These are phyloP conservation scores for Auricularia sp. DNA, from an alignment of 768 basidiomycete species.

Conservation along the genomic window DNA sequence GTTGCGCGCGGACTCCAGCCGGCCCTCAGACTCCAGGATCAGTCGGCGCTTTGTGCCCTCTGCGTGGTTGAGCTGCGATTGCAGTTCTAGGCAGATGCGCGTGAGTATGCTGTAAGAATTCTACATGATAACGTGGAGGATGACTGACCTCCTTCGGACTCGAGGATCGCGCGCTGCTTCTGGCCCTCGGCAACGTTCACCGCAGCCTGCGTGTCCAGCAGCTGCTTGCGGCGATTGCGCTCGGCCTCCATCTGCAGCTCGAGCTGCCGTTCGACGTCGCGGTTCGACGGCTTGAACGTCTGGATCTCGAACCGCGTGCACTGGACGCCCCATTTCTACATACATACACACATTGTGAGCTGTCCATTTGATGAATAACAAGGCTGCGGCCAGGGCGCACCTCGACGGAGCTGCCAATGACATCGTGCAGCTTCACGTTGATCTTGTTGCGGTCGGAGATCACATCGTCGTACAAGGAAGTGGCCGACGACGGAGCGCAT, in stretches of 20 bases:
- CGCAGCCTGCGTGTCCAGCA: slow-evolving; percentile 47
- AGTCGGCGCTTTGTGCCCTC: slow-evolving; percentile 42
- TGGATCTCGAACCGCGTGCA: slow-evolving; percentile 53
- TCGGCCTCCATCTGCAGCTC: slow-evolving; percentile 52
- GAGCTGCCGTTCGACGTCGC: slow-evolving; percentile 53
- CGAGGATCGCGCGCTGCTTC: slow-evolving; percentile 46
- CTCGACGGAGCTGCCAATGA: slow-evolving; percentile 40
- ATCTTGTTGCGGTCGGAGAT: slow-evolving; percentile 46
- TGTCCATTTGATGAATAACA: not conserved
- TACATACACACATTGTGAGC: not conserved
- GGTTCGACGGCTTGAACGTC: slow-evolving; percentile 47
- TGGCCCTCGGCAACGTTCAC: slow-evolving; percentile 51
- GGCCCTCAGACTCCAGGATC: slow-evolving; percentile 43
- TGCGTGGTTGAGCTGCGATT: slow-evolving; percentile 45
- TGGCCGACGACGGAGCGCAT: slow-evolving; percentile 44
- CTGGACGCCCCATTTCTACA: slow-evolving; percentile 46
- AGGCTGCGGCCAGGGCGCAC: slow-evolving; percentile 19
- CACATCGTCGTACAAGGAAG: slow-evolving; percentile 27
- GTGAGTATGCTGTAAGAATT: not conserved
- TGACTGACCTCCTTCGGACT: slow-evolving; percentile 39
- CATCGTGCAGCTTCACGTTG: slow-evolving; percentile 36
- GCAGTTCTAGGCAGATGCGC: slow-evolving; percentile 19
- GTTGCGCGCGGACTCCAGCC: slow-evolving; percentile 34
- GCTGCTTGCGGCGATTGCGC: slow-evolving; percentile 44
- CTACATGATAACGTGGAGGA: not conserved